phyloP scores from a whole-genome alignment of 441 rosid genomes.

The Francoa sonchifolia region DNA sequence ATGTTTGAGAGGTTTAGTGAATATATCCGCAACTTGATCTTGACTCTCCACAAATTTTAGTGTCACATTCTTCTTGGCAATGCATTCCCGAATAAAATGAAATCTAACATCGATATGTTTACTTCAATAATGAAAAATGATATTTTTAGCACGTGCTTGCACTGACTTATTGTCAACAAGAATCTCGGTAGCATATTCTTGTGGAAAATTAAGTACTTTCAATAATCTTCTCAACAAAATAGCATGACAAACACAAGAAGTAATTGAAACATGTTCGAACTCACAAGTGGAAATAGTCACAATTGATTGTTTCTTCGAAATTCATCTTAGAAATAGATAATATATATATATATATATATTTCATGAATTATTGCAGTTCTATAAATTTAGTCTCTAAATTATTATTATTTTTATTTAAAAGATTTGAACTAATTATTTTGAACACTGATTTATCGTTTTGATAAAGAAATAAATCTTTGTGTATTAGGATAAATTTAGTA shows the following conservation, averaged over 20 bases:
- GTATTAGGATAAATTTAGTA: no score
- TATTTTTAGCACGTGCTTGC: not conserved
- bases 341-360: no score
- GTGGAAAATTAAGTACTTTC: not conserved
- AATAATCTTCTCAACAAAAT: conserved; percentile 1
- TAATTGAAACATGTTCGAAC: not conserved
- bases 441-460: no score
- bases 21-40: not conserved
- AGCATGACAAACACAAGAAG: not conserved
- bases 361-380: no score
- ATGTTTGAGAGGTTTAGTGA: not conserved
- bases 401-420: no score
- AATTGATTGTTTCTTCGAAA: no score
- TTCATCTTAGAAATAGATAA: no score
- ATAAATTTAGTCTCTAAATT: no score
- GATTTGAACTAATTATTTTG: no score
- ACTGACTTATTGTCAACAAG: conserved; percentile 2
- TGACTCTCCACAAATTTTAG: not conserved
- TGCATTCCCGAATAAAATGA: conserved; percentile 3
- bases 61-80: not conserved
- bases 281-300: conserved; percentile 1
- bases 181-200: not conserved
- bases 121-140: conserved; percentile 3
- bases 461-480: no score
- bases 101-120: conserved; percentile 4